A percentile compares a stretch with the other conserved stretches of the same genome.
These are phyloP conservation scores for Pholiota molesta DNA, from an alignment of 768 basidiomycete species.

Conservation along the genomic window DNA sequence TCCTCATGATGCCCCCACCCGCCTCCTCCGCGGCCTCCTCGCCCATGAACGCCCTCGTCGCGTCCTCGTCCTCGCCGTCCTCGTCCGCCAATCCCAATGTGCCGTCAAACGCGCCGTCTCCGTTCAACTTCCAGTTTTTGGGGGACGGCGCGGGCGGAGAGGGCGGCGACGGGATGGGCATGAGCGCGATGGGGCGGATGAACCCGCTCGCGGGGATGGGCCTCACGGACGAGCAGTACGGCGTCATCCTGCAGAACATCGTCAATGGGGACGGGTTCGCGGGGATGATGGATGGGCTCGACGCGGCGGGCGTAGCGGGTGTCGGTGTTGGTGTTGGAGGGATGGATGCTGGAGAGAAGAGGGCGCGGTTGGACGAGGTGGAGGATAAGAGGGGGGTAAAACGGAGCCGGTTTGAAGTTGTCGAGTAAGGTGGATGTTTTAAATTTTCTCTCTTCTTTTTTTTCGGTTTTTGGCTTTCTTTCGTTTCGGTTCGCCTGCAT, in stretches of 20 bases:
- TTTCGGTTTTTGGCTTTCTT: background rate
- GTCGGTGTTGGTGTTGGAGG: slow-evolving; percentile 11
- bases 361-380: slow-evolving; percentile 22
- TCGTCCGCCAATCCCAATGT: background rate
- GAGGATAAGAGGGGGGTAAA: slow-evolving; percentile 50
- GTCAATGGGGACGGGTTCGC: slow-evolving; percentile 65
- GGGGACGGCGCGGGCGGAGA: slow-evolving; percentile 25
- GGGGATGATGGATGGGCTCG: slow-evolving; percentile 35
- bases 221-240: slow-evolving; percentile 87
- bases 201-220: slow-evolving; percentile 91
- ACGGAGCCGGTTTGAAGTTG: slow-evolving; percentile 61
- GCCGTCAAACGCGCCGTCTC: slow-evolving; percentile 16
- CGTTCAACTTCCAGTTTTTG: slow-evolving; percentile 28
- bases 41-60: slow-evolving; percentile 9
- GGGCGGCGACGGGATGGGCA: slow-evolving; percentile 45
- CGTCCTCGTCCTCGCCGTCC: slow-evolving; percentile 12
- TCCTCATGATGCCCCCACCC: slow-evolving; percentile 15
- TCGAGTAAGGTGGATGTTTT: slow-evolving; percentile 43
- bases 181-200: slow-evolving; percentile 37
- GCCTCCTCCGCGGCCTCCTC: slow-evolving; percentile 1
- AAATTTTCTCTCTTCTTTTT: background rate
- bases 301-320: slow-evolving; percentile 14
- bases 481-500: background rate
- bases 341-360: slow-evolving; percentile 25
- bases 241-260: slow-evolving; percentile 72